Percentiles rank a stretch among this genome's conserved stretches.
These are phyloP conservation scores for Solanum ossicruentum DNA, from an alignment of 257 asterid species.

Conservation along the genomic window DNA sequence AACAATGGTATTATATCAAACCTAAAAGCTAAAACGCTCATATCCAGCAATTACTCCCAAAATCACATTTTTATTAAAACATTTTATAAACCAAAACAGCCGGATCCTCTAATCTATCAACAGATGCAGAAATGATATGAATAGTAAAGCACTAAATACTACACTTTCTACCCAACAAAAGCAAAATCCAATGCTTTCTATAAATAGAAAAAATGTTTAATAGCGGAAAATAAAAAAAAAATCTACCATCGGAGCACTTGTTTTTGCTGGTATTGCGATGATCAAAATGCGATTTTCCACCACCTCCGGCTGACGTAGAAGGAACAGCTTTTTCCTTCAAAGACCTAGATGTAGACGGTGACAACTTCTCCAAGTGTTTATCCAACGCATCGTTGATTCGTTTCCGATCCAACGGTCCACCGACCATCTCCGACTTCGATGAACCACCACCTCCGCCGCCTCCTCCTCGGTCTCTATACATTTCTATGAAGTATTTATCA, in stretches of 20 bases:
- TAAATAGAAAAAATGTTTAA: neutral
- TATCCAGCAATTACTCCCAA: neutral
- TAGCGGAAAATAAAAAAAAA: neutral
- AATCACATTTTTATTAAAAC: neutral
- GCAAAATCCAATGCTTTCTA: neutral
- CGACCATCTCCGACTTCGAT: slow-evolving; percentile 48
- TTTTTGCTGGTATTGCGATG: slow-evolving; percentile 31
- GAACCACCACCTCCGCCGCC: slow-evolving; percentile 22
- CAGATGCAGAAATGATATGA: neutral
- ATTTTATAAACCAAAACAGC: neutral
- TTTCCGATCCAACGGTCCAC: slow-evolving; percentile 91
- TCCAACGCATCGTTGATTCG: slow-evolving; percentile 89
- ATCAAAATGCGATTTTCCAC: slow-evolving; percentile 37
- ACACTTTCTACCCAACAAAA: neutral
- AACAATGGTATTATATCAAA: neutral
- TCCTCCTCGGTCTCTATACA: slow-evolving; percentile 67
- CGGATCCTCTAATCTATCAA: neutral
- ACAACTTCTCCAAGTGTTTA: slow-evolving; percentile 88
- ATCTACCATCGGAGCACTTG: slow-evolving; percentile 54
- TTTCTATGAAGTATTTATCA: neutral
- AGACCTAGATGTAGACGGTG: slow-evolving; percentile 71
- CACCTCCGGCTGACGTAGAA: slow-evolving; percentile 28
- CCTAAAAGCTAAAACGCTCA: neutral
- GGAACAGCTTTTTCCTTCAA: slow-evolving; percentile 43
- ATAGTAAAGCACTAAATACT: neutral